Evolutionary conservation across 805 yeast species (phyloP).

Genomic region (Myxozyma sirexii): DNA sequence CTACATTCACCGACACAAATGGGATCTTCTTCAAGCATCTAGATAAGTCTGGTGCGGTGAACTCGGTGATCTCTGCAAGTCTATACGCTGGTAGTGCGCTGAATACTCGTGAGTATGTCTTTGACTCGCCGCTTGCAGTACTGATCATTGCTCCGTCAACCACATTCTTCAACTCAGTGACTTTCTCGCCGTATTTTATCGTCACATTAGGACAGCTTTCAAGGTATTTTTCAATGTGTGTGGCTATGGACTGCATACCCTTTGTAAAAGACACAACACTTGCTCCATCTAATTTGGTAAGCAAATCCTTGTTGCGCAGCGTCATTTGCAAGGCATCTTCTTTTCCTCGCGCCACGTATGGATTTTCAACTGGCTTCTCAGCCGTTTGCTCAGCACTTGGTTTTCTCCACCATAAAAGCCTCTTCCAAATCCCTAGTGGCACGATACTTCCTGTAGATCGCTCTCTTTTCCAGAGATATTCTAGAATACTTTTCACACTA

Average conservation of each 20-base stretch:
- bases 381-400: not conserved
- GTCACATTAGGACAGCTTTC: not conserved
- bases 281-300: conserved; percentile 11
- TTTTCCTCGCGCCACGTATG: conserved; percentile 3
- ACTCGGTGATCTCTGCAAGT: conserved; percentile 12
- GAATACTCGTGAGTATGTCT: conserved; percentile 41
- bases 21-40: conserved; percentile 44
- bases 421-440: conserved; percentile 7
- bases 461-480: conserved; percentile 24
- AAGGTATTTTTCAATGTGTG: not conserved
- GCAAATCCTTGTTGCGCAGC: conserved; percentile 38
- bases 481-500: conserved; percentile 48
- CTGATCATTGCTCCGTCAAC: conserved; percentile 18
- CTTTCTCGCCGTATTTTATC: conserved; percentile 8
- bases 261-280: conserved; percentile 21
- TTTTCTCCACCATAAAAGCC: not conserved
- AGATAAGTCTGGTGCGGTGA: conserved; percentile 9
- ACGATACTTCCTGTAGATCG: conserved; percentile 17
- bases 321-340: conserved; percentile 34
- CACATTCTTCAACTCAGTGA: conserved; percentile 8
- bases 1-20: conserved; percentile 62
- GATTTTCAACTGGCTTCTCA: not conserved
- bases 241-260: conserved; percentile 23
- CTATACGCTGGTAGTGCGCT: conserved; percentile 26
- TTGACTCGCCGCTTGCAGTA: conserved; percentile 10